Base-by-base conservation (phyloP, 306 rosid species). In the Cucumis melo region DNA sequence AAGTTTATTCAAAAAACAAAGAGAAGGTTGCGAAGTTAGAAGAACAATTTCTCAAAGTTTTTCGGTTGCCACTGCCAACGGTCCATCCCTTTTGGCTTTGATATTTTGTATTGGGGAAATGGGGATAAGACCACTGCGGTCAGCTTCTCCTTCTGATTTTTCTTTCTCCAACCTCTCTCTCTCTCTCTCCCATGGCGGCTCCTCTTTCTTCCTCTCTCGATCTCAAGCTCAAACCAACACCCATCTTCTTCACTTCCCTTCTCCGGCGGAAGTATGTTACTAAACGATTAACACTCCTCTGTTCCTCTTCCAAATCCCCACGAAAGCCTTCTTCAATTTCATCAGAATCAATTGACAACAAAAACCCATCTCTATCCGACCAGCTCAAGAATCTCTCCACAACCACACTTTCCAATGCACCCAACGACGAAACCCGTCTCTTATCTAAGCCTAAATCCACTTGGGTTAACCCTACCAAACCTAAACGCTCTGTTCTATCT, bases 381-480 rank as follows among this genome's bases (percentile, higher is more conserved):
- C 99, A 95, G 77, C 99, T 95, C 80, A 70, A 78, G 29, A 87
- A 93, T 15, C 83, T 95, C 8, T 81, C 89, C 41, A 71, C 79
- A n/a, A 82, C 85, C 20, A 90, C 92, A 15, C 84, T 90, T 74
- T 80, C 98, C 8, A 32, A 66, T 15, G 8, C 83, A 29, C 7
- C 90, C 23, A 14, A 61, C 38, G 76, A 83, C 51, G 82, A 85
- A 82, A 6, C 92, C 78, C 74, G 13, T 32, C 84, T 85, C 64
- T 39, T 86, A 1, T 84, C 93, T 20, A 92, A 92, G 78, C 96
- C 97, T 7, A 89, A 95, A 51, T 87, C 99, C 58, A 89, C 84
- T 3, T 92, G 99, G 98, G 89, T 90, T 76, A 95, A 95, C 81
- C 99, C 99, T 73, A 83, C 93, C 3, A 89, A 85, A 83, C 87